Evolutionary conservation across 768 basidiomycete species (phyloP).

Genomic region (Russula sp.): DNA sequence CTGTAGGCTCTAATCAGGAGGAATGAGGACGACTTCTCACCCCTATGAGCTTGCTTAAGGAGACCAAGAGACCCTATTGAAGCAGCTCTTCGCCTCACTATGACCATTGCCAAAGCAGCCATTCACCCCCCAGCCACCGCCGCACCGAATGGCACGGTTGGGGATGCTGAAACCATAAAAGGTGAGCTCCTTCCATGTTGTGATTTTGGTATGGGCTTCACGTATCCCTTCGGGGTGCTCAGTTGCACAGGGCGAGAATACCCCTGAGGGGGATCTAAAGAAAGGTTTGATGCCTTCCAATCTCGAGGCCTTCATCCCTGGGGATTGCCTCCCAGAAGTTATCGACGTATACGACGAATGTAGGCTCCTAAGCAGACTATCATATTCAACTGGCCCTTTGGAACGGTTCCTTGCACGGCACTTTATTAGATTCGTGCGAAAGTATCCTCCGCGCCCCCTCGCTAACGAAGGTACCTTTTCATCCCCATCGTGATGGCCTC

Average conservation of each 20-base stretch:
- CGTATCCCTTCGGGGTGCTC: not conserved
- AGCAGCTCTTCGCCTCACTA: not conserved
- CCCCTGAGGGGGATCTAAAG: not conserved
- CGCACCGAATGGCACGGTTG: not conserved
- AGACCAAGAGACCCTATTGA: too few relatives aligned
- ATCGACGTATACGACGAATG: not conserved
- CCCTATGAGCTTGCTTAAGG: too few relatives aligned
- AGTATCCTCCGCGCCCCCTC: not conserved
- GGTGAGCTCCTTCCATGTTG: not conserved
- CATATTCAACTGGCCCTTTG: too few relatives aligned
- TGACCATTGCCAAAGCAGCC: not conserved
- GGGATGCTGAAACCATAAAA: not conserved
- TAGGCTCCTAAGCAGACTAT: too few relatives aligned
- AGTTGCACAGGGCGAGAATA: not conserved
- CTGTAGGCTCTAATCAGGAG: too few relatives aligned
- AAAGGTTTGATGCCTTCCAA: not conserved
- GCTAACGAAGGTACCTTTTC: not conserved
- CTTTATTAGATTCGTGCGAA: not conserved
- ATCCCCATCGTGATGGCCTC: not conserved
- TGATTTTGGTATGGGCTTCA: not conserved
- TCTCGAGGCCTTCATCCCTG: not conserved
- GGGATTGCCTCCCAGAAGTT: slow-evolving; percentile 3
- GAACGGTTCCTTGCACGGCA: not conserved
- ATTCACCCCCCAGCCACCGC: not conserved
- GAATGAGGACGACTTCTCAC: too few relatives aligned